A percentile compares a stretch with the other conserved stretches of the same genome.
These are phyloP conservation scores for Phellopilus nigrolimitatus DNA, from an alignment of 1,284 basidiomycete species.

Conservation along the genomic window DNA sequence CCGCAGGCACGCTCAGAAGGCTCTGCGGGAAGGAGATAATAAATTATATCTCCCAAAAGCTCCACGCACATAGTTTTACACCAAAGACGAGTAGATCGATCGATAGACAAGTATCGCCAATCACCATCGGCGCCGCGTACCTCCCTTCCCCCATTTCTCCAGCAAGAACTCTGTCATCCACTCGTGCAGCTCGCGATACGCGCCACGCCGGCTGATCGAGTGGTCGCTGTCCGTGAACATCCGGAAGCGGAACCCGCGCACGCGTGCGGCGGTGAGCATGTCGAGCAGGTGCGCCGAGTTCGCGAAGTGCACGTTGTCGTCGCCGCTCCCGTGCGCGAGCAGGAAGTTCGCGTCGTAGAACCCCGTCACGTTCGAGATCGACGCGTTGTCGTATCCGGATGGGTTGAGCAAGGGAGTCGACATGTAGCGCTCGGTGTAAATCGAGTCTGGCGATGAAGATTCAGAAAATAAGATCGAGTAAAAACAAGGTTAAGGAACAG, in stretches of 20 bases:
- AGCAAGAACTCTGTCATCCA: slow-evolving; percentile 80
- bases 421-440: slow-evolving; percentile 98
- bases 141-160: slow-evolving; percentile 90
- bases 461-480: slow-evolving; percentile 2
- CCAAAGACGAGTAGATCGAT: too few species aligned
- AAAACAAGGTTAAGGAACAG: too few species aligned
- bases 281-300: slow-evolving; percentile 90
- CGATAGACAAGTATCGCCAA: not conserved
- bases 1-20: too few species aligned
- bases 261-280: slow-evolving; percentile 76
- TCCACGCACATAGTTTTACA: too few species aligned
- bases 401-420: slow-evolving; percentile 73
- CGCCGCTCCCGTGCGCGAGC: slow-evolving; percentile 88
- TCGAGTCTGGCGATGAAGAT: slow-evolving; percentile 53
- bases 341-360: slow-evolving; percentile 79
- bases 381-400: slow-evolving; percentile 79
- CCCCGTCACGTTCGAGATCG: slow-evolving; percentile 80
- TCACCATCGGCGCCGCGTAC: slow-evolving; percentile 52
- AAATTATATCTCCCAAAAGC: too few species aligned
- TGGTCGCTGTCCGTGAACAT: slow-evolving; percentile 98
- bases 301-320: slow-evolving; percentile 92
- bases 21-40: too few species aligned
- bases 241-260: slow-evolving; percentile 82
- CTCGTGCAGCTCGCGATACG: slow-evolving; percentile 81
- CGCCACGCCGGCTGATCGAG: slow-evolving; percentile 66